Evolutionary conservation across 441 rosid genomes (phyloP).

Genomic region (Corymbia citriodora): DNA sequence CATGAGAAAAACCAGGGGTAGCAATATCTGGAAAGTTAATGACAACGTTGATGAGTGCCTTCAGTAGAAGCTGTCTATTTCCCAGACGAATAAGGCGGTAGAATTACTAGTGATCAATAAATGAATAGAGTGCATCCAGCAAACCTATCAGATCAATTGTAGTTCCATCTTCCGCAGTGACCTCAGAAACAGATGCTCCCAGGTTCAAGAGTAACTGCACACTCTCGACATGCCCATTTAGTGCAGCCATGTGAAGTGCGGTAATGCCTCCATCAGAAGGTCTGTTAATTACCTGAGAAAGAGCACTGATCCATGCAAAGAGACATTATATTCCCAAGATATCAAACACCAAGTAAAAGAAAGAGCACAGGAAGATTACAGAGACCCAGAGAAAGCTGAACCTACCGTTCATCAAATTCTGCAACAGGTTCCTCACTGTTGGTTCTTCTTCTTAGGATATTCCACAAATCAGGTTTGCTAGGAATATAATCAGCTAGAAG

Average conservation of each 20-base stretch:
- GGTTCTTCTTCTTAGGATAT: slow-evolving; percentile 29
- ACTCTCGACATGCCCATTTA: slow-evolving; percentile 80
- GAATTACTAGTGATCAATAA: neutral
- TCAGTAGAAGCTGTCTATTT: neutral
- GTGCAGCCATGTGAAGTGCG: slow-evolving; percentile 88
- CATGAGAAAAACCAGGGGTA: neutral
- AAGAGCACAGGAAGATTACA: neutral
- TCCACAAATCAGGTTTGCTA: slow-evolving; percentile 55
- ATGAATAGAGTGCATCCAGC: neutral
- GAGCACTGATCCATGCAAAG: slow-evolving; percentile 41
- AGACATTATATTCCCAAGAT: neutral
- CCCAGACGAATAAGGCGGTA: neutral
- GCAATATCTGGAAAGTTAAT: neutral
- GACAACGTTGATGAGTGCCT: neutral
- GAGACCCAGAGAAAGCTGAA: neutral
- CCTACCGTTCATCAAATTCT: slow-evolving; percentile 58
- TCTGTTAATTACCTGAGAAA: slow-evolving; percentile 56
- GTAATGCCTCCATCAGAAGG: slow-evolving; percentile 93
- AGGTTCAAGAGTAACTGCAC: slow-evolving; percentile 77
- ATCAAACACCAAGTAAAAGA: neutral
- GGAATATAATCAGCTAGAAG: slow-evolving; percentile 83
- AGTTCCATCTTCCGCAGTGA: slow-evolving; percentile 84
- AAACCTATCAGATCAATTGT: slow-evolving; percentile 89
- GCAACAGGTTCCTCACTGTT: slow-evolving; percentile 25
- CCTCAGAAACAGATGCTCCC: slow-evolving; percentile 72